Percentiles rank a stretch among this genome's conserved stretches.
These are phyloP conservation scores for Selenicereus undatus DNA, from an alignment of 148 eudicot species.

Conservation along the genomic window DNA sequence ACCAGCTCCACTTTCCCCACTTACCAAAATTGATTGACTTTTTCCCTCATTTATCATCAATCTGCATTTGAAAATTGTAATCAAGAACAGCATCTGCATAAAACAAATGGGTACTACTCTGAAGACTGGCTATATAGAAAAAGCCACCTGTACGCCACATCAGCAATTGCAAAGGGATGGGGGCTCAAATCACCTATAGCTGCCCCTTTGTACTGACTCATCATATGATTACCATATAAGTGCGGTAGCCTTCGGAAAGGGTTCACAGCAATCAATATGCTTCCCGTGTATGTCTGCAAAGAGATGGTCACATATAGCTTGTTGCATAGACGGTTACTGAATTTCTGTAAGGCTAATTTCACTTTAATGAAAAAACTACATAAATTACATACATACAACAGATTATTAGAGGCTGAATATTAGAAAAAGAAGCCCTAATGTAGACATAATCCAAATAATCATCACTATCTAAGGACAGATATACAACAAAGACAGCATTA, in stretches of 20 bases:
- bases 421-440: background rate
- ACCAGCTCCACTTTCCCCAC: constrained; percentile 92
- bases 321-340: background rate
- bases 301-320: constrained; percentile 21
- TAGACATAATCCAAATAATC: background rate
- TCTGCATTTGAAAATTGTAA: constrained; percentile 36
- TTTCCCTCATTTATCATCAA: constrained; percentile 62
- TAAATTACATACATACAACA: background rate
- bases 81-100: constrained; percentile 6
- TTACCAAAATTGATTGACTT: constrained; percentile 74
- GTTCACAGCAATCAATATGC: constrained; percentile 90
- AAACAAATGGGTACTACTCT: constrained; percentile 18
- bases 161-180: constrained; percentile 97
- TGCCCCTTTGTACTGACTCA: constrained; percentile 79
- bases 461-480: background rate
- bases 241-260: constrained; percentile 87
- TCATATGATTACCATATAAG: constrained; percentile 64
- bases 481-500: background rate
- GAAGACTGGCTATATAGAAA: constrained; percentile 15
- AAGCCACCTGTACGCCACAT: constrained; percentile 80
- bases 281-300: constrained; percentile 88
- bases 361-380: background rate
- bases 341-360: background rate
- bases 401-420: background rate
- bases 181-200: constrained; percentile 81